Evolutionary conservation across 1,284 basidiomycete species (phyloP), one percentile per base, ranked within the genome.

Genomic region (Tilletia indica): DNA sequence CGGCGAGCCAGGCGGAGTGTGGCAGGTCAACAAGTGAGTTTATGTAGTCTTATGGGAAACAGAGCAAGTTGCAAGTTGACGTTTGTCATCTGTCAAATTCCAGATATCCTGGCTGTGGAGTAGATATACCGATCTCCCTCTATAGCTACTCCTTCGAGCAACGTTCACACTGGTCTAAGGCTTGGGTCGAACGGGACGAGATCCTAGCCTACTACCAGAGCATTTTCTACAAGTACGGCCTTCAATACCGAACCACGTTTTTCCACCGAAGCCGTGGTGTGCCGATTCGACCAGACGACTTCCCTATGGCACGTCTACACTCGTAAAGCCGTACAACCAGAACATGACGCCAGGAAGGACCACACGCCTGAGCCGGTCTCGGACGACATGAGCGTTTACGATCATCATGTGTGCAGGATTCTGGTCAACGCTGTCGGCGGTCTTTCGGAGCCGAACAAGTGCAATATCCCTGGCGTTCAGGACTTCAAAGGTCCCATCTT

Each of bases 221-320:
- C 0, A 82, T 83, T 0, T 78, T 78, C n/a, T 73, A 73, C 12
- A 70, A 79, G 70, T 80, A 79, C 68, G 73, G 75, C 14, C 70
- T 83, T n/a, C 61, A 72, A 3, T 63, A 76, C 66, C 73, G 74
- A 21, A 78, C 80, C 64, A 77, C 75, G 45, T 79, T 78, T 78
- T 68, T 73, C 39, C 42, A 80, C 78, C 3, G 77, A 77, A 0
- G 81, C 77, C 16, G 58, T 70, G 8, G 76, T 77, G 69, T 78
- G 80, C 0, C 69, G 77, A 36, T 83, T 72, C 67, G 82, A 83
- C 68, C 67, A 70, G 1, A 76, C 73, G n/a, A 80, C 78, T 12
- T 74, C 76, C 12, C 69, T 83, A 45, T 83, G 82, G 82, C 81
- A 83, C 56, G 67, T 83, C 3, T 75, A 79, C 72, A 68, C 73